Evolutionary conservation across 179 eudicot genomes (phyloP).

Genomic region (Spinacia oleracea): DNA sequence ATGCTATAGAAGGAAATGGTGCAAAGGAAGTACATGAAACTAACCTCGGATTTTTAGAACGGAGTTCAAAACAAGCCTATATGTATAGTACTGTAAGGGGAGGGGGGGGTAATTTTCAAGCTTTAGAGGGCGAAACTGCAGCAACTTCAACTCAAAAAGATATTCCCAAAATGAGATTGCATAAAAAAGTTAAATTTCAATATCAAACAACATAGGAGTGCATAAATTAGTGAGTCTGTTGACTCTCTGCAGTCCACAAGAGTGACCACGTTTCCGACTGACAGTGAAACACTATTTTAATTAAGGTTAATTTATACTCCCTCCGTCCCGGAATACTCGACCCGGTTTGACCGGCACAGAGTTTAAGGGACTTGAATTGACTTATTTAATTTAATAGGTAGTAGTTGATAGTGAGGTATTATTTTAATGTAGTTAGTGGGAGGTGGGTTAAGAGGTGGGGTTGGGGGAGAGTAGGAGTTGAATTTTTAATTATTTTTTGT

Average conservation of each 20-base stretch:
- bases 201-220: not conserved
- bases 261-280: slow-evolving; percentile 8
- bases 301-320: not conserved
- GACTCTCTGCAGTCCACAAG: not conserved
- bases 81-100: not conserved
- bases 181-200: not conserved
- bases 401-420: too few species aligned
- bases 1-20: too few species aligned
- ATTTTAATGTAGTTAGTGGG: too few species aligned
- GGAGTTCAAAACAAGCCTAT: not conserved
- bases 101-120: not conserved
- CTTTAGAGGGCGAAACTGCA: not conserved
- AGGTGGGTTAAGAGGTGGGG: too few species aligned
- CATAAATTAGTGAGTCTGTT: not conserved
- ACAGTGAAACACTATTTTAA: not conserved
- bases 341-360: too few species aligned
- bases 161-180: not conserved
- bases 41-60: not conserved
- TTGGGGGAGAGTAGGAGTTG: too few species aligned
- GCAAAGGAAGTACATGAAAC: too few species aligned
- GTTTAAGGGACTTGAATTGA: too few species aligned
- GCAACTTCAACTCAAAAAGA: not conserved
- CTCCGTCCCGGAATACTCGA: too few species aligned
- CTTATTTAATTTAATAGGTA: too few species aligned
- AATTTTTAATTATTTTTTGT: too few species aligned